Evolutionary conservation across 768 basidiomycete species (phyloP), one percentile per base, ranked within the genome.

Genomic region (Mycena alexandri): DNA sequence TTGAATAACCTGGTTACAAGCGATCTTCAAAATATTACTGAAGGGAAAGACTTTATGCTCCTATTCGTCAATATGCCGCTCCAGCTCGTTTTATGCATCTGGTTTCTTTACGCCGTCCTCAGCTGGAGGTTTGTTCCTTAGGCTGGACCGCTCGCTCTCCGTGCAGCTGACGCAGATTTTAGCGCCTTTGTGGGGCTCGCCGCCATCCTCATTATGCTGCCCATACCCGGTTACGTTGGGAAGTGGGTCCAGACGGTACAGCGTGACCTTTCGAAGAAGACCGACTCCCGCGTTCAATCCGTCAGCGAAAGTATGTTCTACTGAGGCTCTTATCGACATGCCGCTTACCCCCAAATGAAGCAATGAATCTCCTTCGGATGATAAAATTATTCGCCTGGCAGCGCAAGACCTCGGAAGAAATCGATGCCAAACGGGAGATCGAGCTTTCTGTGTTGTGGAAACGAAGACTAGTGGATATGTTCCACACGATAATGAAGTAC

Each of bases 301-400:
- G 84, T 91, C 46, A 87, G 88, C 5, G 90, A 91, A 79, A 82
- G 88, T 86, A 72, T 63, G 69, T 76, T 74, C 71, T 47, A 75
- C 71, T 12, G 38, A 24, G 19, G 2, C n/a, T 29, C 2, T 3
- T 2, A 19, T 33, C 0, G 21, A 33, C 24, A 54, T 11, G 5
- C 13, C n/a, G 12, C 36, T 54, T 6, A 66, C 38, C 11, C 14
- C 9, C 4, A 14, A 89, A 73, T 38, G 38, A 73, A 89, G 89
- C 81, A 6, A 80, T 89, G 72, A 85, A 84, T 60, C 85, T 87
- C 21, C 75, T 90, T 16, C 84, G 90, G 19, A 90, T 91, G 87
- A 81, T 91, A 73, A 68, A 69, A 44, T 79, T 92, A 46, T 92
- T 93, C 71, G 91, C 84, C 6, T 86, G 91, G 84, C 84, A 90